Evolutionary conservation across 148 eudicot genomes (phyloP), one percentile per base, ranked within the genome.

Genomic region (Chenopodium berlandieri): DNA sequence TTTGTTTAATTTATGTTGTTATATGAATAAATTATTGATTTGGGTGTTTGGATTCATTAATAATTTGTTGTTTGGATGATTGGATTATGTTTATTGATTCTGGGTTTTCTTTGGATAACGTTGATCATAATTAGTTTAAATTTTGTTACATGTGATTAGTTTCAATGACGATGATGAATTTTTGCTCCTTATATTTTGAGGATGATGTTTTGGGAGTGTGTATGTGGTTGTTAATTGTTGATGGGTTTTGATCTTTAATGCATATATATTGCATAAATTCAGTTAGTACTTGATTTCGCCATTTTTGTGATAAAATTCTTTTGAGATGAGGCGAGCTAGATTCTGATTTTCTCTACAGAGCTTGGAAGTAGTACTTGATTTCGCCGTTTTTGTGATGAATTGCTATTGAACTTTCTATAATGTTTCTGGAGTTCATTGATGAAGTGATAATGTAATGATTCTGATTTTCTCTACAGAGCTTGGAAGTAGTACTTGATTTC

Each of bases 291-390:
- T 65, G 3, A 65, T 23, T 8, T 40, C 7, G 44, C 44, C 44
- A 1, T 40, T 40, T 34, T 40, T 40, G 44, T 40, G 44, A 40
- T 40, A 5, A 40, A 6, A 5, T 40, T 40, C 8, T 40, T 0
- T 40, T 40, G 31, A 17, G 10, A 22, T 75, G 14, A 32, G 32
- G 23, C 12, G 58, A 23, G 9, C 27, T 52, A 30, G 8, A 27
- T 9, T 50, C 31, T 64, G 63, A 48, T 22, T 34, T 52, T 27
- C 2, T 72, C 62, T n/a, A 8, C 60, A 0, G 66, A 78, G 30
- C n/a, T 56, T 66, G 11, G 16, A n/a, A 20, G 30, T 66, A 66
- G 63, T 71, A 60, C 46, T 40, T 82, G 77, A 58, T 46, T 65
- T 71, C 12, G 63, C 75, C 13, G 27, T 54, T 63, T 75, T 54